These are phyloP conservation scores for Citrus medica DNA, from an alignment of 345 rosid species.

Conservation along the genomic window DNA sequence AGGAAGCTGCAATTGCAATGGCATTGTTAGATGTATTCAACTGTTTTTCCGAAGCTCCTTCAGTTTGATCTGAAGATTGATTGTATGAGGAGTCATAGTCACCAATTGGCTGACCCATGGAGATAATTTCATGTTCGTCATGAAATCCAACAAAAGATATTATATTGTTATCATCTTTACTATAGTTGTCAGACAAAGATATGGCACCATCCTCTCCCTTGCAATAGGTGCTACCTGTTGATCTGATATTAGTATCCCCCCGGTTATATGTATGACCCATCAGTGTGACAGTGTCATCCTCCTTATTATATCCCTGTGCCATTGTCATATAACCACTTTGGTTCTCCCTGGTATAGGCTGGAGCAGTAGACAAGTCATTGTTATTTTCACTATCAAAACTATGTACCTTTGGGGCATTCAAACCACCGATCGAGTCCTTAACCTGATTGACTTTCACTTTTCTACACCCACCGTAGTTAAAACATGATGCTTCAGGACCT, in stretches of 20 bases:
- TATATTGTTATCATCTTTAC: conserved; percentile 50
- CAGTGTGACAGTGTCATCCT: conserved; percentile 37
- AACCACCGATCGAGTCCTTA: conserved; percentile 42
- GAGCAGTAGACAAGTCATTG: conserved; percentile 34
- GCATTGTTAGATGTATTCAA: conserved; percentile 30
- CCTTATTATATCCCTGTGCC: conserved; percentile 36
- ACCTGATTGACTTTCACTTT: conserved; percentile 65
- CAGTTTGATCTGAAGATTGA: conserved; percentile 43
- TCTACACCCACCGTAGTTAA: conserved; percentile 51
- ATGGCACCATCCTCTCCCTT: conserved; percentile 32
- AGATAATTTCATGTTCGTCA: conserved; percentile 45
- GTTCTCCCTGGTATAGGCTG: conserved; percentile 35
- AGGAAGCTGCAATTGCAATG: conserved; percentile 24
- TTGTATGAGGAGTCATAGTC: conserved; percentile 43
- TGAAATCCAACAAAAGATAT: conserved; percentile 62
- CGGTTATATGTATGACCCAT: conserved; percentile 43
- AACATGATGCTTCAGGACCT: conserved; percentile 48
- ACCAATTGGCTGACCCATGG: conserved; percentile 35
- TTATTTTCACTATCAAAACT: conserved; percentile 31
- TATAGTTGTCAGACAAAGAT: conserved; percentile 31
- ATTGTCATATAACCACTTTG: conserved; percentile 43
- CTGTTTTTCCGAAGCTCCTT: conserved; percentile 38
- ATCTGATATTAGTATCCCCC: conserved; percentile 28
- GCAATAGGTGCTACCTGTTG: conserved; percentile 25
- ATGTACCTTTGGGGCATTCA: conserved; percentile 41